Percentiles rank a stretch among this genome's conserved stretches.
These are phyloP conservation scores for Paecilomyces dactylethromorphus DNA, from an alignment of 2,329 filamentous ascomycete genomes.

Conservation along the genomic window DNA sequence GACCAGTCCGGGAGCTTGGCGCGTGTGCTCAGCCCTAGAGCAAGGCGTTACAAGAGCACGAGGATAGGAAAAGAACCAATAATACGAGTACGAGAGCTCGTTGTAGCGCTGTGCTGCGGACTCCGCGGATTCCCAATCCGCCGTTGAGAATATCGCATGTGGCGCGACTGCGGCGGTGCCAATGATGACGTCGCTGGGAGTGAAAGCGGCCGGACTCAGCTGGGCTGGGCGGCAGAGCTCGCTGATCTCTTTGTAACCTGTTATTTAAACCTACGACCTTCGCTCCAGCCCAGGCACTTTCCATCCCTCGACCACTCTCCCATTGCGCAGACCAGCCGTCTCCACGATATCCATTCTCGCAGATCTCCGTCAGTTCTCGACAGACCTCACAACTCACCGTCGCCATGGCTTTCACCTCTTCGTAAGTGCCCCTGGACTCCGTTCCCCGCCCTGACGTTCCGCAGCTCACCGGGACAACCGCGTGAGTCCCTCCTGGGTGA, in stretches of 20 bases:
- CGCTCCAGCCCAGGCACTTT: conserved; percentile 2
- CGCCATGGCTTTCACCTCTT: conserved; percentile 47
- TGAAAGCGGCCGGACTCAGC: background rate
- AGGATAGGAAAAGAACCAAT: background rate
- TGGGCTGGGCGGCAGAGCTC: too few species aligned
- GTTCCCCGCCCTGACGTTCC: conserved; percentile 1
- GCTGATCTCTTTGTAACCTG: conserved; percentile 1
- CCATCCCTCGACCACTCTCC: background rate
- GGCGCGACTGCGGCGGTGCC: conserved; percentile 5
- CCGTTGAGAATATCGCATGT: background rate
- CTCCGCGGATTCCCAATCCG: background rate
- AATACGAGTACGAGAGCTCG: too few species aligned
- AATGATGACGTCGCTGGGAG: conserved; percentile 7
- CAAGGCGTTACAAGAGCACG: background rate
- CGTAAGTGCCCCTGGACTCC: conserved; percentile 31
- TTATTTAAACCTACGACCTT: conserved; percentile 7
- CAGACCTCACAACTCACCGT: conserved; percentile 6
- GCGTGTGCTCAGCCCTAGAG: background rate
- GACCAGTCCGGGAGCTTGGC: background rate
- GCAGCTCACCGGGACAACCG: background rate
- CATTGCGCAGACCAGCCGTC: background rate
- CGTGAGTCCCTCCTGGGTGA: too few species aligned
- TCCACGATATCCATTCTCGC: background rate
- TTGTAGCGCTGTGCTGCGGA: too few species aligned
- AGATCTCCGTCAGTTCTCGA: background rate